Conservation (phyloP, 148 eudicot species). For the Euryodendron excelsum region DNA sequence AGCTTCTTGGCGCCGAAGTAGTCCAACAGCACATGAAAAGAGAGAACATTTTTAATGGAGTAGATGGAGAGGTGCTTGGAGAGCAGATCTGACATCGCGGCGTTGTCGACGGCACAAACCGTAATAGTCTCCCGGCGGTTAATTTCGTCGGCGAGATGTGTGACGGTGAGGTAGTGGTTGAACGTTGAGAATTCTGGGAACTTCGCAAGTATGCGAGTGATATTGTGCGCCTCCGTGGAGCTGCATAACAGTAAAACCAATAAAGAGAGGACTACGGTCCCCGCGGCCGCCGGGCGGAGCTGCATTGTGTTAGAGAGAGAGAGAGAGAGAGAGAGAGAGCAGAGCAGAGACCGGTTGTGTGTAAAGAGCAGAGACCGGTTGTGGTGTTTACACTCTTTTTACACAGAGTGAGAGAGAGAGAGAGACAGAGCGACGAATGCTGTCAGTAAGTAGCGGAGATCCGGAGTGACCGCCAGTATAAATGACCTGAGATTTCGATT, state of each 20-base stretch:
- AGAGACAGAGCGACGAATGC: too few species aligned
- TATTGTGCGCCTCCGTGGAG: constrained; percentile 55
- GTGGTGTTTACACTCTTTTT: too few species aligned
- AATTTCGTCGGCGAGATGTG: constrained; percentile 86
- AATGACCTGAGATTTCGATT: too few species aligned
- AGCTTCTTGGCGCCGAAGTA: constrained; percentile 92
- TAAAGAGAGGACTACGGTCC: constrained; percentile 22
- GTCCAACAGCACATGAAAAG: constrained; percentile 84
- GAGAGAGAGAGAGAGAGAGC: constrained; percentile 21
- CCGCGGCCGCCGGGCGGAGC: constrained; percentile 32
- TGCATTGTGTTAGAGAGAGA: constrained; percentile 31
- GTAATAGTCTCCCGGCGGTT: constrained; percentile 77
- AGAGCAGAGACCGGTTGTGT: background rate
- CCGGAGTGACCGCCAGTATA: too few species aligned
- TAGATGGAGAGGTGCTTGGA: constrained; percentile 54
- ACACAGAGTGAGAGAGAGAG: too few species aligned
- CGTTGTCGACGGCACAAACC: constrained; percentile 81
- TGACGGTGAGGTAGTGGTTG: constrained; percentile 82
- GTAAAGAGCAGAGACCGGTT: too few species aligned
- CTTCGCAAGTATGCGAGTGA: constrained; percentile 60
- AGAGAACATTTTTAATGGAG: constrained; percentile 64
- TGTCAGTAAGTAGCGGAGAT: too few species aligned
- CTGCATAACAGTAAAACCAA: constrained; percentile 10
- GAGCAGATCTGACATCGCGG: constrained; percentile 59
- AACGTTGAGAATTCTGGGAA: constrained; percentile 76